Evolutionary conservation across 2,329 filamentous ascomycete species (phyloP).

Genomic region (Pseudogymnoascus sp.): DNA sequence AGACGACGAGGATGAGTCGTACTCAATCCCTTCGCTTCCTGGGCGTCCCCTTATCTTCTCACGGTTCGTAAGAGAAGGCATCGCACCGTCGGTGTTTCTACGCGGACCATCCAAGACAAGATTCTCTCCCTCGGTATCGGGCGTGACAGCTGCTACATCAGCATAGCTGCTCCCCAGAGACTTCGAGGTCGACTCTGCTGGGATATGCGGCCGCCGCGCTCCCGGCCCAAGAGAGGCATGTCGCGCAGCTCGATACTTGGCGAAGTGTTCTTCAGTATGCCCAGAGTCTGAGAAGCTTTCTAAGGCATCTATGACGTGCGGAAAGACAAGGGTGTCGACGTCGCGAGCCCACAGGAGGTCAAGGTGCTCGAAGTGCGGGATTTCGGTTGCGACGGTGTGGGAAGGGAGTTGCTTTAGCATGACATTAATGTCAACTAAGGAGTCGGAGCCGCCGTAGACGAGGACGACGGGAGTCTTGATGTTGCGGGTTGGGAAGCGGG

Average conservation of each 20-base stretch:
- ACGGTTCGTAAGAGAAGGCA: not conserved
- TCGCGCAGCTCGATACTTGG: conserved; percentile 38
- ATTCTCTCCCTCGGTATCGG: not conserved
- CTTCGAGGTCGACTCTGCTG: not conserved
- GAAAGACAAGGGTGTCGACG: conserved; percentile 77
- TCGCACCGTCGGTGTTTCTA: not conserved
- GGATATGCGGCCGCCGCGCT: conserved; percentile 12
- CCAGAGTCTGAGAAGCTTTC: conserved; percentile 58
- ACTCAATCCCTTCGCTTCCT: not conserved
- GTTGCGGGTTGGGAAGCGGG: conserved; percentile 91
- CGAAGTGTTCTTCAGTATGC: conserved; percentile 54
- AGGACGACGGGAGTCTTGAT: conserved; percentile 94
- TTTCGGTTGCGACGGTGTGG: conserved; percentile 77
- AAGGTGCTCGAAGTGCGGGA: conserved; percentile 91
- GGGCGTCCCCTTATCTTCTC: not conserved
- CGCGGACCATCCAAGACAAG: not conserved
- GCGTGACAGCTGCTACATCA: not conserved
- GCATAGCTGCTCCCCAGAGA: conserved; percentile 3
- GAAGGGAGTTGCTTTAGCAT: conserved; percentile 85
- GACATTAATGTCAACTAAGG: conserved; percentile 82
- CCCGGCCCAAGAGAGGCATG: conserved; percentile 21
- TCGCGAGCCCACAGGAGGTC: conserved; percentile 94
- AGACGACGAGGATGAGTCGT: not conserved
- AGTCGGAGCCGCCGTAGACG: conserved; percentile 89
- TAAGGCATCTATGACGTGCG: conserved; percentile 83